phyloP scores from a whole-genome alignment of 2,329 filamentous ascomycete genomes.

The Penicillium nordicum region DNA sequence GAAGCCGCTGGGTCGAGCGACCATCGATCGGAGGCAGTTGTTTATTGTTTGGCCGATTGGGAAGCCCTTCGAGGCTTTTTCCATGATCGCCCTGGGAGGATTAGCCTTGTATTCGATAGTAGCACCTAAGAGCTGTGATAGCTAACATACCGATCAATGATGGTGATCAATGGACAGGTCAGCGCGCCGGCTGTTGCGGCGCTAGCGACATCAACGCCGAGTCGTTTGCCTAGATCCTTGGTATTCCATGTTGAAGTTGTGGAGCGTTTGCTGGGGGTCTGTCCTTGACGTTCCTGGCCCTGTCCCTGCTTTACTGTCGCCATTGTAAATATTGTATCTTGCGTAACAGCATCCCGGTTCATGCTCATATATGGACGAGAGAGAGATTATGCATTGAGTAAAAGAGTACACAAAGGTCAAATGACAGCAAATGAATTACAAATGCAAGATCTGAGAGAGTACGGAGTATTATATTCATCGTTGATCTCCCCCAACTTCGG shows the following conservation, averaged over 20 bases:
- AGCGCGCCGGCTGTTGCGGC: constrained; percentile 69
- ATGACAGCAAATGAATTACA: constrained; percentile 18
- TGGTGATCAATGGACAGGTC: constrained; percentile 78
- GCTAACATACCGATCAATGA: constrained; percentile 71
- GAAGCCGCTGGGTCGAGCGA: constrained; percentile 42
- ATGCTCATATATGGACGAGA: constrained; percentile 19
- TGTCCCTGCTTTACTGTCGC: constrained; percentile 15
- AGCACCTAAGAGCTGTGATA: not conserved
- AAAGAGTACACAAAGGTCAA: constrained; percentile 1
- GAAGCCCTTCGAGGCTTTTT: constrained; percentile 47
- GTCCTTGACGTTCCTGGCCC: constrained; percentile 12
- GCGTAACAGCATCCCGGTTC: constrained; percentile 29
- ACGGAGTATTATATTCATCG: not conserved
- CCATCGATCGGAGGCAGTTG: constrained; percentile 39
- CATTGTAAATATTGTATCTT: constrained; percentile 24
- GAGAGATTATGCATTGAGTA: not conserved
- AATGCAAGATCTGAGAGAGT: constrained; percentile 6
- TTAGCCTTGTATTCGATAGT: not conserved
- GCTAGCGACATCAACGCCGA: constrained; percentile 66
- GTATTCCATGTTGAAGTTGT: constrained; percentile 64
- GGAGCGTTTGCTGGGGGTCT: constrained; percentile 5
- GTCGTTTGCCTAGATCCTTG: constrained; percentile 62
- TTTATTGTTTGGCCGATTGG: constrained; percentile 42
- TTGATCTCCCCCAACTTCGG: constrained; percentile 13
- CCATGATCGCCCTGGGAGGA: constrained; percentile 45